phyloP scores from a whole-genome alignment of 495 filamentous ascomycete species.

The Hypoxylon trugodes region DNA sequence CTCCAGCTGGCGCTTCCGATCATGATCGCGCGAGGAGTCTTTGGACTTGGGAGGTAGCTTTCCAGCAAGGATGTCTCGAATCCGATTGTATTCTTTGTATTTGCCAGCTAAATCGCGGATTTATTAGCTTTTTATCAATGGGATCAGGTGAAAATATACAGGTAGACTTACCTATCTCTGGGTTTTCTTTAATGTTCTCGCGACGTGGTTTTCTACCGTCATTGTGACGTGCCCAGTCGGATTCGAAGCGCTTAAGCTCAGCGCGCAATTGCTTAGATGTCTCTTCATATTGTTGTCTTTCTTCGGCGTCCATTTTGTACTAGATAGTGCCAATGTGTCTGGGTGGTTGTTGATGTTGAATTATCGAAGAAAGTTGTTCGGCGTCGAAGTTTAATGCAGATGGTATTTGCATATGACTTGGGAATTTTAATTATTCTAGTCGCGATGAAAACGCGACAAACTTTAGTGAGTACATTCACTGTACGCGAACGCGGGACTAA shows the following conservation, averaged over 20 bases:
- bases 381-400: neutral
- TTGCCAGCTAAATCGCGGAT: slow-evolving; percentile 68
- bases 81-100: slow-evolving; percentile 87
- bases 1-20: slow-evolving; percentile 48
- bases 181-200: slow-evolving; percentile 86
- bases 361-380: neutral
- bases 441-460: slow-evolving; percentile 6
- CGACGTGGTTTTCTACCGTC: slow-evolving; percentile 79
- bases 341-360: neutral
- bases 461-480: slow-evolving; percentile 22
- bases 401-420: neutral
- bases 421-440: neutral
- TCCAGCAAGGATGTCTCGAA: slow-evolving; percentile 68
- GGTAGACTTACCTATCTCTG: slow-evolving; percentile 78
- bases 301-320: slow-evolving; percentile 53
- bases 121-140: slow-evolving; percentile 1
- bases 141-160: no score
- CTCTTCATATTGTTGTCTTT: slow-evolving; percentile 49
- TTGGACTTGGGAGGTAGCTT: slow-evolving; percentile 52
- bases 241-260: slow-evolving; percentile 90
- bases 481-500: slow-evolving; percentile 26
- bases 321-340: no score
- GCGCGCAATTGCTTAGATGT: slow-evolving; percentile 64
- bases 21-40: slow-evolving; percentile 42
- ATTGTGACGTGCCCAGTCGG: slow-evolving; percentile 72